Percentiles rank a stretch among this genome's conserved stretches.
These are phyloP conservation scores for Hanseniaspora lindneri DNA, from an alignment of 805 yeast genomes.

Conservation along the genomic window DNA sequence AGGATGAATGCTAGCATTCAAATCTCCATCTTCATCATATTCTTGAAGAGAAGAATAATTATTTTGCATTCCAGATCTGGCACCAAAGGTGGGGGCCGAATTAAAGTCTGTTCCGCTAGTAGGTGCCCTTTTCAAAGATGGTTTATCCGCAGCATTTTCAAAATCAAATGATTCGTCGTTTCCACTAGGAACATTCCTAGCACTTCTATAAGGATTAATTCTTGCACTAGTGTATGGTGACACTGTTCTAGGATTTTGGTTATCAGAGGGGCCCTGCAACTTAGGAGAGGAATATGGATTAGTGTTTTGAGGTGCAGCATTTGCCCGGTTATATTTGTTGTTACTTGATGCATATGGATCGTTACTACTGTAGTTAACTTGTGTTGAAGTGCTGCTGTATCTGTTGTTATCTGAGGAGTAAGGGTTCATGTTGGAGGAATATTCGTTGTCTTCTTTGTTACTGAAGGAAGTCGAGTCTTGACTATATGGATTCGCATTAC, in stretches of 20 bases:
- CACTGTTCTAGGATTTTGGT: conserved; percentile 15
- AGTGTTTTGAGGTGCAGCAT: not conserved
- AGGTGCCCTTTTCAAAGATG: not conserved
- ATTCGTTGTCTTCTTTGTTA: not conserved
- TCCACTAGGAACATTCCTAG: conserved; percentile 11
- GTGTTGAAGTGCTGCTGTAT: not conserved
- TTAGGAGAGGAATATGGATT: not conserved
- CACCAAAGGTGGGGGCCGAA: conserved; percentile 17
- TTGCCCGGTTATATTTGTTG: not conserved
- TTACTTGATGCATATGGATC: conserved; percentile 2
- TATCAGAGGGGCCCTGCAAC: conserved; percentile 4
- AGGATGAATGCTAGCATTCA: conserved; percentile 24
- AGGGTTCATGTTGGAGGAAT: conserved; percentile 5
- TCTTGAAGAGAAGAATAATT: conserved; percentile 15
- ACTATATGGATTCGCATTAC: not conserved
- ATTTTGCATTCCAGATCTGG: not conserved
- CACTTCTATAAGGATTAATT: not conserved
- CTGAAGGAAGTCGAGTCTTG: too few relatives aligned
- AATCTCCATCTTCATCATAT: conserved; percentile 25
- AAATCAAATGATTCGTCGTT: conserved; percentile 22
- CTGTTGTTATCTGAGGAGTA: not conserved
- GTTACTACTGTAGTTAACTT: not conserved
- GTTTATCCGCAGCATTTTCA: conserved; percentile 17
- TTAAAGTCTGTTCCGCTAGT: conserved; percentile 21
- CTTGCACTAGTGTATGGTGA: conserved; percentile 15